Evolutionary conservation across 768 basidiomycete genomes (phyloP), one percentile per base, ranked within the genome.

Genomic region (Piloderma croceum): DNA sequence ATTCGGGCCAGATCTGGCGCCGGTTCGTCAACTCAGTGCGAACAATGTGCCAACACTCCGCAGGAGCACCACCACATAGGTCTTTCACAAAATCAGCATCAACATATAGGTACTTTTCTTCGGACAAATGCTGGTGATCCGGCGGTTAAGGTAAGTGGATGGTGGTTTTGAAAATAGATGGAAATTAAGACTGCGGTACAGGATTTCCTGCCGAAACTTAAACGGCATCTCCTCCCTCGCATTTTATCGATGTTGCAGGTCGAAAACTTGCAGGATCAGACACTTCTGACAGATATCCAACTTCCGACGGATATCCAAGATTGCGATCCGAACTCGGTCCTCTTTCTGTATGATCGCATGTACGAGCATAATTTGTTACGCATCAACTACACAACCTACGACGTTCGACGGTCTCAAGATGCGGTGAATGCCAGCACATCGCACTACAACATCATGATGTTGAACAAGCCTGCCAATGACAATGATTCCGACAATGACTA

Each of bases 381-480:
- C 9, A 35, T 45, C 41, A 41, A 45, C 20, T 45, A 41, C 27
- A 45, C 44, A 19, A 41, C 44, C 25, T 45, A 45, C 39, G 44
- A 45, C 35, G 34, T 45, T 34, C 44, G 44, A 3, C 33, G 41
- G 20, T 40, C 19, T 20, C 36, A 38, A 12, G 36, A 38, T 17
- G 24, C 36, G 36, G 18, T 75, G 38, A 71, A 72, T 33, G 60
- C 64, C 7, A 31, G 47, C 0, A 65, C 53, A 0, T 57, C 67
- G 7, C 24, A 54, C 1, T 52, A 71, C 25, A 38, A 75, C 13
- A 69, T 66, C 53, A 51, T 65, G 5, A 44, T 39, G 0, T 48
- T 53, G 32, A 50, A 55, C 0, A 55, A 52, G 1, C 9, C 9
- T 15, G 9, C 9, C 27, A 48, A 44, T 1, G 36, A 25, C 0